Base-by-base conservation (phyloP, 352 stramenopile genomes). In the Phytopythium boreale region DNA sequence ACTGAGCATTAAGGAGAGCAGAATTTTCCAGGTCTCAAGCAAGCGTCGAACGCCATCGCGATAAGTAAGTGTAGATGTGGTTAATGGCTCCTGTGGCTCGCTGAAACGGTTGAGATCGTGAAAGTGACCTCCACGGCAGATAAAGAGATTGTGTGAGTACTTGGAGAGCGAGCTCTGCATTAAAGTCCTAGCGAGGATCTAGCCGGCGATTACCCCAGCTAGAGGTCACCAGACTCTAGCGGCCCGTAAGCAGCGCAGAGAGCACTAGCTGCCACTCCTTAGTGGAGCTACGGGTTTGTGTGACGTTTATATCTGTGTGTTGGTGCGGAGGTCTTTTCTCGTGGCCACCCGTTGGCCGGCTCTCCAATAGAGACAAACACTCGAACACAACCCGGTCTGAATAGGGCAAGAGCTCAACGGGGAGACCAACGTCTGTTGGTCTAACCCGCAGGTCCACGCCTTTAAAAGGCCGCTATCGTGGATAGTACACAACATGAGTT, bases 401-500 rank as follows among this genome's bases (percentile, higher is more conserved):
- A 56, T 39, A 36, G 49, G 49, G 49, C 49, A 56, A 56, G 26
- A 20, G 19, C 49, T 22, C 31, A 56, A 56, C 49, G 49, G 49
- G 26, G 26, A 56, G 24, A 56, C 49, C 49, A 56, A 12, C 49
- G 26, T 56, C 10, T 39, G 49, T 24, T 4, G 26, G 49, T 56
- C 26, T 56, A 24, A 56, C 3, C 49, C 24, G n/a, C 49, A 26
- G 49, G 26, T 37, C 49, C 9, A 56, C 24, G 49, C n/a, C 39
- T 56, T 56, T 22, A 56, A 56, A 56, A 56, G 47, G 47, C 47
- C 22, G 47, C 47, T 55, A 29, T 55, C 47, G 4, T 55, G 15
- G 47, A 34, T n/a, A 29, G 47, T 55, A n/a, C n/a, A n/a, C n/a
- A n/a, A n/a, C n/a, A n/a, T n/a, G n/a, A n/a, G n/a, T n/a, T n/a